Evolutionary conservation across 208 protist genomes (phyloP).

Genomic region (Leishmania arabica): DNA sequence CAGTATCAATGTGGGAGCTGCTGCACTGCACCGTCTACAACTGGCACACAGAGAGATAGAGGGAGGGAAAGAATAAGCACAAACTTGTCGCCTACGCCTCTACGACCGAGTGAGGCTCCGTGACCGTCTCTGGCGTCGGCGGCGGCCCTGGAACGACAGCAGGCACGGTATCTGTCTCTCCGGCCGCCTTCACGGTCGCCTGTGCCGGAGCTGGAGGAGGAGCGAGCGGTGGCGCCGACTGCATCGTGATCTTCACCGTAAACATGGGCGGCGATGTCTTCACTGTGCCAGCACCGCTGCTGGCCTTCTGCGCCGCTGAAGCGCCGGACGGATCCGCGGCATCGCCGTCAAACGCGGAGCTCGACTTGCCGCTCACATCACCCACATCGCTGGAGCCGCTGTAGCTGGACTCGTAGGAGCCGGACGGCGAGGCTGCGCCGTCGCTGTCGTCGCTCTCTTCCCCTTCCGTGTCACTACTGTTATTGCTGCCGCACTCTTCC

Average conservation of each 20-base stretch:
- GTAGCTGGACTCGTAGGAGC: constrained; percentile 23
- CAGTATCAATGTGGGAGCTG: background rate
- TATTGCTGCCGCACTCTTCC: constrained; percentile 16
- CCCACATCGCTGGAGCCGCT: background rate
- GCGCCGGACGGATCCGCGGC: background rate
- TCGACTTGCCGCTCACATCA: constrained; percentile 1
- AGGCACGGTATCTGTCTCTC: background rate
- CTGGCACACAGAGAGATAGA: background rate
- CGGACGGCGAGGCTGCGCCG: constrained; percentile 8
- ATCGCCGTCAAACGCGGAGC: constrained; percentile 1
- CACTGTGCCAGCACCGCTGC: background rate
- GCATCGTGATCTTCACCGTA: constrained; percentile 1
- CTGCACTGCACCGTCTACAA: background rate
- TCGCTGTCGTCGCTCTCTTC: constrained; percentile 7
- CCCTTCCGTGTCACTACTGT: constrained; percentile 10
- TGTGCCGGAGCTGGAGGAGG: background rate
- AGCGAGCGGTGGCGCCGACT: background rate
- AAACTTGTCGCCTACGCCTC: background rate
- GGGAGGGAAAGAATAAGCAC: background rate
- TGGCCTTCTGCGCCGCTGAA: background rate
- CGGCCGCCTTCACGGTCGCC: background rate
- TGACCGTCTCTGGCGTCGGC: background rate
- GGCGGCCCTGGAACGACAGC: background rate
- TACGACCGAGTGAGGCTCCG: background rate
- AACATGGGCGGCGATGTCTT: background rate